phyloP scores from a whole-genome alignment of 2,329 filamentous ascomycete genomes.

The Aspergillus puulaauensis region DNA sequence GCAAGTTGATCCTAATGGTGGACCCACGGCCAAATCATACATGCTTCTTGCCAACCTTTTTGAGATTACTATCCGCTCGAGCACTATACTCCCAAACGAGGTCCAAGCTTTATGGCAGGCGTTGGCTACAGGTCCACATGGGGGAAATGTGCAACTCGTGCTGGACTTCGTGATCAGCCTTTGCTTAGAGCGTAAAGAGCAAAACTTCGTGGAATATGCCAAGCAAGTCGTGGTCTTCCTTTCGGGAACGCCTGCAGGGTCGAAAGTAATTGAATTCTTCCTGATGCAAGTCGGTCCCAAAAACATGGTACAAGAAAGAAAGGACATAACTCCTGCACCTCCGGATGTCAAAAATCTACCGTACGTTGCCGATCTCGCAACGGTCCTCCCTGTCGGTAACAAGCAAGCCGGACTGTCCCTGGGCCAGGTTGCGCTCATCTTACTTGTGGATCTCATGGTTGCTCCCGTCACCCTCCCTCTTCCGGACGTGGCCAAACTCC shows the following conservation, averaged over 20 bases:
- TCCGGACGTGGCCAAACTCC: slow-evolving; percentile 78
- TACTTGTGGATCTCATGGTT: slow-evolving; percentile 94
- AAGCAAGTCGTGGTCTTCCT: slow-evolving; percentile 98
- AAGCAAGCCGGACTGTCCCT: slow-evolving; percentile 89
- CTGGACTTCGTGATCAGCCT: slow-evolving; percentile 95
- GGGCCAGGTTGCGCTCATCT: slow-evolving; percentile 86
- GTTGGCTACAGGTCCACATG: slow-evolving; percentile 86
- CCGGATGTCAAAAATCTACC: slow-evolving; percentile 74
- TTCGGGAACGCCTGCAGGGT: slow-evolving; percentile 78
- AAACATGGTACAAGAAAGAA: slow-evolving; percentile 93
- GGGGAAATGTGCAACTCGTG: slow-evolving; percentile 89
- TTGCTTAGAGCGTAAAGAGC: slow-evolving; percentile 89
- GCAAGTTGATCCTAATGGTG: slow-evolving; percentile 86
- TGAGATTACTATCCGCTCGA: slow-evolving; percentile 92
- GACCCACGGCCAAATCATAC: slow-evolving; percentile 86
- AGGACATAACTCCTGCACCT: slow-evolving; percentile 62
- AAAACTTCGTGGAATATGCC: slow-evolving; percentile 96
- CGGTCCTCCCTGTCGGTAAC: slow-evolving; percentile 80
- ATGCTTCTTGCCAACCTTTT: slow-evolving; percentile 92
- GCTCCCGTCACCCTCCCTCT: slow-evolving; percentile 77
- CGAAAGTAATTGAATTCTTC: slow-evolving; percentile 91
- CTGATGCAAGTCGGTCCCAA: slow-evolving; percentile 88
- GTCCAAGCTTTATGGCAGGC: slow-evolving; percentile 98
- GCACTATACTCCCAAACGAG: slow-evolving; percentile 86
- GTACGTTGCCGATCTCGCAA: slow-evolving; percentile 82